These are phyloP conservation scores for Leccinum barrowsii DNA, from an alignment of 768 basidiomycete genomes.

Conservation along the genomic window DNA sequence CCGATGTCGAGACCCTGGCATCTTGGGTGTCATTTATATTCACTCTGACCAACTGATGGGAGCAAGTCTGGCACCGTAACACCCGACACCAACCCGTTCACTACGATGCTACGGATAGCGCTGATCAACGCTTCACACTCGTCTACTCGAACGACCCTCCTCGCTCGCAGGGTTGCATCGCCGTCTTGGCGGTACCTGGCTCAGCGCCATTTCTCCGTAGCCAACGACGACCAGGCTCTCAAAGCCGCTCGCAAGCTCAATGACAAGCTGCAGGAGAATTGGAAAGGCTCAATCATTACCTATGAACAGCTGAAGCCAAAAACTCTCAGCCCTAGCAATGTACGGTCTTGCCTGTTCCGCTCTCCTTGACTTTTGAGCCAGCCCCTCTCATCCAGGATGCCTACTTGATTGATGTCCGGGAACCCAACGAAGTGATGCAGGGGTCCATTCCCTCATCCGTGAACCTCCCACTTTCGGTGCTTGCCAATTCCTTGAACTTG, in stretches of 20 bases:
- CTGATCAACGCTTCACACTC: conserved; percentile 15
- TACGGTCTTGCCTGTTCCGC: conserved; percentile 24
- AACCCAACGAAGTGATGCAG: conserved; percentile 85
- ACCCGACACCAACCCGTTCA: neutral
- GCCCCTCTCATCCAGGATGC: conserved; percentile 44
- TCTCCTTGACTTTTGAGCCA: conserved; percentile 7
- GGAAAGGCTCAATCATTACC: conserved; percentile 67
- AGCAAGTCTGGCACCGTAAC: neutral
- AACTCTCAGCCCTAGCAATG: conserved; percentile 71
- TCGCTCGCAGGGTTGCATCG: conserved; percentile 1
- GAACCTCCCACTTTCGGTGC: conserved; percentile 80
- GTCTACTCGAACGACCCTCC: conserved; percentile 6
- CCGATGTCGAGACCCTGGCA: neutral
- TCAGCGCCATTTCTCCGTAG: conserved; percentile 36
- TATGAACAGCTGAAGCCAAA: conserved; percentile 83
- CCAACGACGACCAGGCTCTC: conserved; percentile 21
- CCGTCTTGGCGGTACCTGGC: conserved; percentile 17
- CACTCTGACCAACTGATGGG: neutral
- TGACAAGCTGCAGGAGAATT: conserved; percentile 56
- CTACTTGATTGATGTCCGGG: conserved; percentile 87
- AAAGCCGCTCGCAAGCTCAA: conserved; percentile 32
- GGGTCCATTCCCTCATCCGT: conserved; percentile 92
- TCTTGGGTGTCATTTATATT: neutral
- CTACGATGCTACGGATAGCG: conserved; percentile 24
- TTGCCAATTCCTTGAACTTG: conserved; percentile 64